Conservation (phyloP, 371 early-diverging fungal species). For the Dichotomocladium elegans region DNA sequence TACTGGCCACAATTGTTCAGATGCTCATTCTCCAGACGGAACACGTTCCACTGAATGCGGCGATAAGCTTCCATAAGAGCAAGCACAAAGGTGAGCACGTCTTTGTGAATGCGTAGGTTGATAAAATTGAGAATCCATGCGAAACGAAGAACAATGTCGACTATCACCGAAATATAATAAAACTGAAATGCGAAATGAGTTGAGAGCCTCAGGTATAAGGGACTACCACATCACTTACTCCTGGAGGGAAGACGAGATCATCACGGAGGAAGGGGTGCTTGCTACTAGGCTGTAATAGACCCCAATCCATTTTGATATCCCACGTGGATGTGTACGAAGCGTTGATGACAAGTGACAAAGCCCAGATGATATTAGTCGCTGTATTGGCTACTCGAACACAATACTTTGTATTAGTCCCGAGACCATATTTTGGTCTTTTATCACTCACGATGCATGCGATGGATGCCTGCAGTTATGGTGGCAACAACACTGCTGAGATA, state of each 20-base stretch:
- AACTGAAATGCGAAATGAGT: constrained; percentile 25
- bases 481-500: constrained; percentile 38
- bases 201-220: background rate
- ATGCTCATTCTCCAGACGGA: constrained; percentile 91
- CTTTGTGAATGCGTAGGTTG: constrained; percentile 2
- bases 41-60: constrained; percentile 85
- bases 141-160: constrained; percentile 72
- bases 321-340: constrained; percentile 67
- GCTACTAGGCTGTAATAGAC: constrained; percentile 58
- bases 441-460: constrained; percentile 30
- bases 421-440: too few relatives aligned
- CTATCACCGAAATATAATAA: constrained; percentile 70
- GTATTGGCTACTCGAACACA: constrained; percentile 20
- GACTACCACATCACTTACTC: constrained; percentile 15
- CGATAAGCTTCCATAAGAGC: constrained; percentile 61
- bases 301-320: constrained; percentile 93
- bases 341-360: constrained; percentile 52
- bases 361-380: constrained; percentile 38
- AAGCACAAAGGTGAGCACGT: constrained; percentile 26
- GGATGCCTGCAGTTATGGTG: constrained; percentile 21
- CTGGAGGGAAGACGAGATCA: constrained; percentile 55
- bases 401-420: too few relatives aligned
- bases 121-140: constrained; percentile 62
- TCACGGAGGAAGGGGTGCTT: constrained; percentile 61
- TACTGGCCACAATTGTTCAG: constrained; percentile 83